Percentiles rank a stretch among this genome's conserved stretches.
These are phyloP conservation scores for sunflower (Helianthus annuus) DNA, from an alignment of 129 eudicot genomes.

Conservation along the genomic window DNA sequence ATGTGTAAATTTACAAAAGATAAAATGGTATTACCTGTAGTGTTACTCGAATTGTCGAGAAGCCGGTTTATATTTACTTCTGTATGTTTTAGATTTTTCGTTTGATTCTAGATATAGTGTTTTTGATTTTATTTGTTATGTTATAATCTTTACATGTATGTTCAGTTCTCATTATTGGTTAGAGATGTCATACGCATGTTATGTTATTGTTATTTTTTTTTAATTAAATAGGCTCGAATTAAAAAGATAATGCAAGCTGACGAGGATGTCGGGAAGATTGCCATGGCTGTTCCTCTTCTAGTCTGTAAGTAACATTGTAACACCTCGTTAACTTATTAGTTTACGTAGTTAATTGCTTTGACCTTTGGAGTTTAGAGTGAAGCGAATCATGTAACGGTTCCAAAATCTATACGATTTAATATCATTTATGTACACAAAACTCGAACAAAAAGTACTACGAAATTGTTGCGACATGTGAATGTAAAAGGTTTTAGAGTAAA, in stretches of 20 bases:
- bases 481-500: neutral
- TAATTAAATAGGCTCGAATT: constrained; percentile 66
- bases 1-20: neutral
- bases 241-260: constrained; percentile 97
- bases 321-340: neutral
- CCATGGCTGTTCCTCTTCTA: constrained; percentile 94
- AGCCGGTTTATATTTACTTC: neutral
- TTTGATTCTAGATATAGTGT: neutral
- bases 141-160: neutral
- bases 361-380: neutral
- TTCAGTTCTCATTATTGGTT: neutral
- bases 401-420: neutral
- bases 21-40: neutral
- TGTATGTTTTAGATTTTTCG: neutral
- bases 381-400: neutral
- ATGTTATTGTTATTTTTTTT: neutral
- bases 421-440: neutral
- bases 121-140: neutral
- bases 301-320: constrained; percentile 69
- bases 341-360: neutral
- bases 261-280: constrained; percentile 97
- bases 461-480: neutral
- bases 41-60: neutral
- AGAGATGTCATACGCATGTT: neutral
- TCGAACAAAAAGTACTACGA: neutral